Conservation (phyloP, 2,329 filamentous ascomycete genomes). For the Dothistroma septosporum region DNA sequence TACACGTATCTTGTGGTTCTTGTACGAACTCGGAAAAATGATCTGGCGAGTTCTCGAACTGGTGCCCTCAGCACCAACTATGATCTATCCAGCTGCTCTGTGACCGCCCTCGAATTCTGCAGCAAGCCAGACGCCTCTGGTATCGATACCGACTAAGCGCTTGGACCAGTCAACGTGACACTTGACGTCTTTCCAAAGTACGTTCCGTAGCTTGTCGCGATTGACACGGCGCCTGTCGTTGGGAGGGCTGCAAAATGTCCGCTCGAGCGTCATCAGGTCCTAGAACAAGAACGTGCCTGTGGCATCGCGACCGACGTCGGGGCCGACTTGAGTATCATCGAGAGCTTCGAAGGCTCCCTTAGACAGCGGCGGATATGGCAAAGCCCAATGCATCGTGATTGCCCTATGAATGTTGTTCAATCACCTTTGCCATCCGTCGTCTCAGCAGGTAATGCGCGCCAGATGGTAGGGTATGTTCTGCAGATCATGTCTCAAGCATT, state of each 20-base stretch:
- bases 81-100: neutral
- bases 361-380: neutral
- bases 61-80: conserved; percentile 43
- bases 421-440: neutral
- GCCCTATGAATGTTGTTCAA: neutral
- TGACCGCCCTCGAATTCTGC: neutral
- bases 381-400: neutral
- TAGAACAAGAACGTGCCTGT: neutral
- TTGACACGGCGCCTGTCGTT: neutral
- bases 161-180: neutral
- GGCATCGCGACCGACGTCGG: neutral
- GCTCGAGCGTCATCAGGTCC: neutral
- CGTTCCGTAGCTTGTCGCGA: neutral
- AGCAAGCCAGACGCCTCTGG: neutral
- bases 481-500: neutral
- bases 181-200: neutral
- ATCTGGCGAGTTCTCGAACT: conserved; percentile 38
- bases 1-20: neutral
- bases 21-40: conserved; percentile 33
- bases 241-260: neutral
- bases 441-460: neutral
- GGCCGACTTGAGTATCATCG: neutral
- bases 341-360: neutral
- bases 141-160: neutral
- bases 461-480: neutral